A percentile compares a stretch with the other conserved stretches of the same genome.
Conservation (phyloP, 805 yeast species). For the Metschnikowia continentalis region DNA sequence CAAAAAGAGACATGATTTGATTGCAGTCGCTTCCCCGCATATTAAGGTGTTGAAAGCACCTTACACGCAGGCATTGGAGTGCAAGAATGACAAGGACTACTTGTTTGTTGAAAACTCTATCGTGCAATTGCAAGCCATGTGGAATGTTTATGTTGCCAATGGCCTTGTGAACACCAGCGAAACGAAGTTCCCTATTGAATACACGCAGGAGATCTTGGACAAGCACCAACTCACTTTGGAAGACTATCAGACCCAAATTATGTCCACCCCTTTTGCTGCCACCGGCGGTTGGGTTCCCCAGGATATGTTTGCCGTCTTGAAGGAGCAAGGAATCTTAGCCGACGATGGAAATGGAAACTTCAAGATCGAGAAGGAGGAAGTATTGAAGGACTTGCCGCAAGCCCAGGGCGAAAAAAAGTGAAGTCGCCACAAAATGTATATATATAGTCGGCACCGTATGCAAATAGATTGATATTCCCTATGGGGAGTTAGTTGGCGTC, state of each 20-base stretch:
- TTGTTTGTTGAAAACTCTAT: constrained; percentile 64
- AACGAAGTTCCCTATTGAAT: constrained; percentile 53
- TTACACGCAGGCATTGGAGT: constrained; percentile 56
- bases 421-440: not conserved
- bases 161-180: constrained; percentile 46
- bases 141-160: constrained; percentile 62
- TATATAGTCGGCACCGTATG: not conserved
- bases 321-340: constrained; percentile 62
- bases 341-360: constrained; percentile 48
- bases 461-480: not conserved
- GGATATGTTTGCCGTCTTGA: constrained; percentile 74
- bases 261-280: constrained; percentile 77
- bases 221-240: constrained; percentile 55
- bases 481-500: not conserved
- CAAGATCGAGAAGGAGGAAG: constrained; percentile 29
- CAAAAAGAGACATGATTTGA: constrained; percentile 56
- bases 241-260: constrained; percentile 62
- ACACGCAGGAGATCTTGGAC: constrained; percentile 55
- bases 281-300: constrained; percentile 96
- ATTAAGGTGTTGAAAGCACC: constrained; percentile 67
- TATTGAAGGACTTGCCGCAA: constrained; percentile 18
- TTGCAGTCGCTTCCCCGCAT: constrained; percentile 82
- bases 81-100: constrained; percentile 54
- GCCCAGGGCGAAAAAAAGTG: constrained; percentile 2
- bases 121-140: constrained; percentile 60